phyloP scores from a whole-genome alignment of 129 eudicot genomes.

The Silybum marianum region DNA sequence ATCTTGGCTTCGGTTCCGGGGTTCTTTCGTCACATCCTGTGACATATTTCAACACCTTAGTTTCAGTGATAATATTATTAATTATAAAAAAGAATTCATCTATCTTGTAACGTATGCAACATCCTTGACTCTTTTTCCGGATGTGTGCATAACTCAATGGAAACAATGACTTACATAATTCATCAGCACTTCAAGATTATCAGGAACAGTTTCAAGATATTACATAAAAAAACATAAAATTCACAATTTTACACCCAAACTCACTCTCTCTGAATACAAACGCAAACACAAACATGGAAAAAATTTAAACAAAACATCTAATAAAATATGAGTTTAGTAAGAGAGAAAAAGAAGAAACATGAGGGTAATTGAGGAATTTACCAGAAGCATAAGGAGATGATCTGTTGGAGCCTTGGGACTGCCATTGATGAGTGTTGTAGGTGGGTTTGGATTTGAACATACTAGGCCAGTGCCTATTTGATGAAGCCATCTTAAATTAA shows the following conservation, averaged over 20 bases:
- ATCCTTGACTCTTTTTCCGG: conserved; percentile 31
- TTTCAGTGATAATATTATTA: neutral
- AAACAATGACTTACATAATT: conserved; percentile 31
- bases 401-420: conserved; percentile 50
- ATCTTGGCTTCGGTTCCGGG: conserved; percentile 94
- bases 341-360: neutral
- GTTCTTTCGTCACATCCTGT: conserved; percentile 75
- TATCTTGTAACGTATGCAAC: conserved; percentile 42
- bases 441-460: conserved; percentile 92
- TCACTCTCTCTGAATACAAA: neutral
- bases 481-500: conserved; percentile 60
- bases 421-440: conserved; percentile 51
- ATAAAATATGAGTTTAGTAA: neutral
- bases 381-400: conserved; percentile 52
- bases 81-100: neutral
- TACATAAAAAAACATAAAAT: neutral
- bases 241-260: neutral
- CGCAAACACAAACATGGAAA: neutral
- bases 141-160: conserved; percentile 22
- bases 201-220: conserved; percentile 19
- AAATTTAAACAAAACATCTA: neutral
- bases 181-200: conserved; percentile 34
- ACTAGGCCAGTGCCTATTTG: conserved; percentile 99
- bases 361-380: conserved; percentile 15
- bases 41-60: conserved; percentile 21